These are phyloP conservation scores for Xanthoparmelia taractica DNA, from an alignment of 495 filamentous ascomycete genomes.

Conservation along the genomic window DNA sequence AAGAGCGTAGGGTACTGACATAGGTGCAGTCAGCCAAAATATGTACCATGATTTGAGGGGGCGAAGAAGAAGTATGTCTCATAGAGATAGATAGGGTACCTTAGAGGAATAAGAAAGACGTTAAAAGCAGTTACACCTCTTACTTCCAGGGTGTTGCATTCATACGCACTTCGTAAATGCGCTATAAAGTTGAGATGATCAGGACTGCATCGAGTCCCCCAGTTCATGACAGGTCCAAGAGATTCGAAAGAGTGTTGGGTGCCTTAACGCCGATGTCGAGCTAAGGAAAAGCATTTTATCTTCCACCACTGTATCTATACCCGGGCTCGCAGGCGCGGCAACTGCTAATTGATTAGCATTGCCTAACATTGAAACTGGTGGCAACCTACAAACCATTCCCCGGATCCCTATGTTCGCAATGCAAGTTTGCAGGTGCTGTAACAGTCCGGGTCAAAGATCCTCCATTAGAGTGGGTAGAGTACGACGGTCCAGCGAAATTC, in stretches of 20 bases:
- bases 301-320: neutral
- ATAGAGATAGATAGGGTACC: too few species aligned
- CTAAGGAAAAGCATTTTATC: neutral
- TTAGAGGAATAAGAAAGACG: too few species aligned
- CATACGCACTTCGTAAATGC: too few species aligned
- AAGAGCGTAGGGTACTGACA: too few species aligned
- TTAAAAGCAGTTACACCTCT: too few species aligned
- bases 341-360: neutral
- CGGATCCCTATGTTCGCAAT: neutral
- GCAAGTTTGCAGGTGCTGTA: neutral
- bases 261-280: neutral
- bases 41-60: too few species aligned
- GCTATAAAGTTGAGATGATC: too few species aligned
- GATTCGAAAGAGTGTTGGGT: neutral
- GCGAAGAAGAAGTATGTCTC: too few species aligned
- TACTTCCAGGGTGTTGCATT: too few species aligned
- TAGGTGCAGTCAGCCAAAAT: too few species aligned
- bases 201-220: too few species aligned
- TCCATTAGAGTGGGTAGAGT: neutral
- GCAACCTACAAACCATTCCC: conserved; percentile 4
- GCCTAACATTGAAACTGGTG: neutral
- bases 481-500: neutral
- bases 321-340: neutral
- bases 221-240: neutral
- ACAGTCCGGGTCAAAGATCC: neutral